phyloP scores from a whole-genome alignment of 805 yeast genomes.

The Sporopachydermia lactativora region DNA sequence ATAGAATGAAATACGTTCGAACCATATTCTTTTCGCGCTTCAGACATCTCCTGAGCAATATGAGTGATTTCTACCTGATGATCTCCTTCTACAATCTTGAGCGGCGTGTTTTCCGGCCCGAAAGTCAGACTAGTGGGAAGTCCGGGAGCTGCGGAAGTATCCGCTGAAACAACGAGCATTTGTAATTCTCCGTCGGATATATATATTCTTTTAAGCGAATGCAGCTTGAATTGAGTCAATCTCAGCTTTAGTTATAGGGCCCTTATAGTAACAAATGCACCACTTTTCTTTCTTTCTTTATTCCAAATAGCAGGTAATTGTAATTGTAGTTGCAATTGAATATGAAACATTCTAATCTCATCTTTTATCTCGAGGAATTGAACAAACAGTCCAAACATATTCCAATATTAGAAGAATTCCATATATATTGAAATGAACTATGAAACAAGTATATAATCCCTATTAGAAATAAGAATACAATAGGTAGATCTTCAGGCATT shows the following conservation, averaged over 20 bases:
- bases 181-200: constrained; percentile 49
- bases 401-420: background rate
- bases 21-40: no score
- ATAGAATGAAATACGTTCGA: no score
- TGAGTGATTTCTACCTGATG: constrained; percentile 48
- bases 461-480: no score
- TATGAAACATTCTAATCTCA: no score
- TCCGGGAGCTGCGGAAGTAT: constrained; percentile 28
- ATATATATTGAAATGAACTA: background rate
- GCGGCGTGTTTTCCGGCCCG: constrained; percentile 19
- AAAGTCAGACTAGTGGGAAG: background rate
- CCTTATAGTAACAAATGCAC: constrained; percentile 63
- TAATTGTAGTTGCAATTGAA: no score
- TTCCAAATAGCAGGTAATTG: no score
- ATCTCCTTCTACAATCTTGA: constrained; percentile 63
- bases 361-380: no score
- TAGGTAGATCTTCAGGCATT: no score
- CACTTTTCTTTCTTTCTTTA: no score
- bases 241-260: constrained; percentile 41
- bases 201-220: constrained; percentile 44
- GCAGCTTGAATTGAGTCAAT: constrained; percentile 54
- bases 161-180: constrained; percentile 58
- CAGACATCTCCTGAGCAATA: constrained; percentile 39
- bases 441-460: background rate
- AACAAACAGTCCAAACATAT: background rate